Evolutionary conservation across 1,284 basidiomycete genomes (phyloP).

Genomic region (Chiua sp.): DNA sequence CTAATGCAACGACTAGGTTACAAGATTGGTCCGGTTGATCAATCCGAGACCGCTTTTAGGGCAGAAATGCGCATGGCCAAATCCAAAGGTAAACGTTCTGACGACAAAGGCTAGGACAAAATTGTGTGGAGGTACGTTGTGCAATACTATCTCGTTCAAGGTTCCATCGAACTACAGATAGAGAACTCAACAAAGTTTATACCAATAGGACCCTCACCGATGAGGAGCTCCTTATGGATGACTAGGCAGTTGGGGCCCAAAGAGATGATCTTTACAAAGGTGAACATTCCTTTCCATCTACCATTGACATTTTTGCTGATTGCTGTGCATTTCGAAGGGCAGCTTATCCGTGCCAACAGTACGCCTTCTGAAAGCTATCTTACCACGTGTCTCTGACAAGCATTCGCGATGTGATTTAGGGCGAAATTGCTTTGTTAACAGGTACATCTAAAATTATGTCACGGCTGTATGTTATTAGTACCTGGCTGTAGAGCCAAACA

Average conservation of each 20-base stretch:
- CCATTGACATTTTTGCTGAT: constrained; percentile 2
- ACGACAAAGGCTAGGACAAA: constrained; percentile 66
- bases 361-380: constrained; percentile 79
- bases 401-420: constrained; percentile 74
- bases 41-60: constrained; percentile 91
- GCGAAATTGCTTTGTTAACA: constrained; percentile 88
- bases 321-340: constrained; percentile 54
- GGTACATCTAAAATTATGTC: constrained; percentile 51
- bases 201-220: constrained; percentile 98
- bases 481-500: constrained; percentile 74
- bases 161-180: constrained; percentile 32
- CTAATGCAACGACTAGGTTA: constrained; percentile 63
- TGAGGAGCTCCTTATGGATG: constrained; percentile 83
- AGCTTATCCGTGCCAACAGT: constrained; percentile 83
- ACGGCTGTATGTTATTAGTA: constrained; percentile 1
- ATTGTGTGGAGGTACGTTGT: constrained; percentile 73
- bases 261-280: constrained; percentile 94
- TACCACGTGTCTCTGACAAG: constrained; percentile 89
- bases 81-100: constrained; percentile 63
- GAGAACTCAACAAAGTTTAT: constrained; percentile 95
- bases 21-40: constrained; percentile 97
- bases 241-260: constrained; percentile 93
- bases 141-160: constrained; percentile 5
- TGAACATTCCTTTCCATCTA: constrained; percentile 32
- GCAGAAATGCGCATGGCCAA: constrained; percentile 83